Evolutionary conservation across 1,284 basidiomycete genomes (phyloP).

Genomic region (Rhodotorula sp.): DNA sequence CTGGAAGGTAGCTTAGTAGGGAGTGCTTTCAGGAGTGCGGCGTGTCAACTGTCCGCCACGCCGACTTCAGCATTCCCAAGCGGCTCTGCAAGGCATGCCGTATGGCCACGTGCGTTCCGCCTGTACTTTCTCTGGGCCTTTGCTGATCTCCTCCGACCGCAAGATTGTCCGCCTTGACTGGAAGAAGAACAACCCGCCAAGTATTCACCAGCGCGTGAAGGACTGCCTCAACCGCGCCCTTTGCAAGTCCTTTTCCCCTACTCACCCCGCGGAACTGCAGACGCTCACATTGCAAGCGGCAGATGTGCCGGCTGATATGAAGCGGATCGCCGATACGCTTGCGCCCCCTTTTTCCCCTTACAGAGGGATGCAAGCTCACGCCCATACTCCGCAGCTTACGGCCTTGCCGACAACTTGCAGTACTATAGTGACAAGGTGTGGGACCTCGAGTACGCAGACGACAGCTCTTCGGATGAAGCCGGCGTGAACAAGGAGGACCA

Average conservation of each 20-base stretch:
- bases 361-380: background rate
- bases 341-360: background rate
- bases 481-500: background rate
- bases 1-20: too few species aligned
- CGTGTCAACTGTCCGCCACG: background rate
- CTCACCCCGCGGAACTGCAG: background rate
- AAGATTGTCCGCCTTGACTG: background rate
- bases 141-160: background rate
- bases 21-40: background rate
- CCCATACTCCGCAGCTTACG: background rate
- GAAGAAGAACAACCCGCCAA: background rate
- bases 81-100: background rate
- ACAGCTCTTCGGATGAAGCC: background rate
- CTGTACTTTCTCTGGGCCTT: fast-evolving
- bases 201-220: background rate
- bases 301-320: background rate
- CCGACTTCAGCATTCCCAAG: background rate
- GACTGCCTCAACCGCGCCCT: background rate
- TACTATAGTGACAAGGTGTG: background rate
- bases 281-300: background rate
- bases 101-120: background rate
- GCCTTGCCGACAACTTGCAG: background rate
- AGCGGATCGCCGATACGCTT: background rate
- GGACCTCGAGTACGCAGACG: background rate
- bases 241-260: background rate